These are phyloP conservation scores for Carex myosuroides DNA, from an alignment of 176 grass and related monocot genomes.

Conservation along the genomic window DNA sequence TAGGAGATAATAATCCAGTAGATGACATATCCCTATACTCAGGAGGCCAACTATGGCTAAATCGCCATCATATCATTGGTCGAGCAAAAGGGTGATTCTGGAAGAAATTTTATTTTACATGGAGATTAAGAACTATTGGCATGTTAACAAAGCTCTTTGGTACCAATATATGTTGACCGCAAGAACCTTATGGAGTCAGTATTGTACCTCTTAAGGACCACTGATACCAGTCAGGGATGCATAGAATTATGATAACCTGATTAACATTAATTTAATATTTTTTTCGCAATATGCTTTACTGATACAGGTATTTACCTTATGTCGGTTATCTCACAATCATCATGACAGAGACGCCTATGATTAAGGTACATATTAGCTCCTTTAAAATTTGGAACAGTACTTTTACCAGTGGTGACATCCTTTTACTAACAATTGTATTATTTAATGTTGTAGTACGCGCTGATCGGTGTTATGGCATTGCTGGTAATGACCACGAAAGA, in stretches of 20 bases:
- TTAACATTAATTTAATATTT: background rate
- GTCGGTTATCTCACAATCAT: conserved; percentile 33
- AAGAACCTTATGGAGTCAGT: background rate
- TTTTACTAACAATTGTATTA: conserved; percentile 1
- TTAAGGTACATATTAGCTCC: conserved; percentile 7
- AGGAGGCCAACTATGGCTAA: conserved; percentile 17
- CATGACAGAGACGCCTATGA: conserved; percentile 29
- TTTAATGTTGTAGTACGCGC: conserved; percentile 17
- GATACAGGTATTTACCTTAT: conserved; percentile 31
- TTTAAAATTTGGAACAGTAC: background rate
- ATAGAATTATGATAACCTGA: background rate
- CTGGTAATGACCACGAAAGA: conserved; percentile 19
- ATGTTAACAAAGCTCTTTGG: background rate
- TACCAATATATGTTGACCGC: background rate
- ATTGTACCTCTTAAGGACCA: background rate
- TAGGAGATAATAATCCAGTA: conserved; percentile 20
- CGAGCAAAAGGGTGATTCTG: conserved; percentile 23
- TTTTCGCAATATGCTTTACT: background rate
- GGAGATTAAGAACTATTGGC: background rate
- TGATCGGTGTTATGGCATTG: conserved; percentile 20
- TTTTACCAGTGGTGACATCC: background rate
- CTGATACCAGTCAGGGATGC: background rate
- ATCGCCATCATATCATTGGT: conserved; percentile 23
- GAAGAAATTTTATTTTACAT: background rate
- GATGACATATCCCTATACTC: conserved; percentile 24